These are phyloP conservation scores for Setomelanomma holmii DNA, from an alignment of 2,329 filamentous ascomycete genomes.

Conservation along the genomic window DNA sequence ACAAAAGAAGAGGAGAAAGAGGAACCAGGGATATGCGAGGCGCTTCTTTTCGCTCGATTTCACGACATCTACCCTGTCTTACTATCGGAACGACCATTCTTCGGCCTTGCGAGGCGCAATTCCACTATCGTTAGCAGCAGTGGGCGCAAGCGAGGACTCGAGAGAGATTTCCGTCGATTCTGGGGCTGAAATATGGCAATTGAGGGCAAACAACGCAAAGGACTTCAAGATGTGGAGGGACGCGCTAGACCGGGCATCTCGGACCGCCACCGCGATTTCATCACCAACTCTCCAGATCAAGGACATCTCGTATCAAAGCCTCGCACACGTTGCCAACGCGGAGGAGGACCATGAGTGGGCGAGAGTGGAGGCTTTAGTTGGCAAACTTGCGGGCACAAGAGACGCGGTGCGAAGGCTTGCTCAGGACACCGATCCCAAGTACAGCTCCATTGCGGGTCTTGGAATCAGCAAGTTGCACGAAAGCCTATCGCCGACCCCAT, in stretches of 20 bases:
- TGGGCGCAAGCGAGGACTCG: slow-evolving; percentile 85
- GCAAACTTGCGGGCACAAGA: slow-evolving; percentile 83
- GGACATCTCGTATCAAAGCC: slow-evolving; percentile 27
- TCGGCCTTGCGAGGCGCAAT: slow-evolving; percentile 92
- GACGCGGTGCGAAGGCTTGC: slow-evolving; percentile 88
- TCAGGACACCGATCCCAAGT: slow-evolving; percentile 78
- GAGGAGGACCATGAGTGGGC: slow-evolving; percentile 85
- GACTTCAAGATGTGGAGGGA: slow-evolving; percentile 89
- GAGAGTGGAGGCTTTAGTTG: slow-evolving; percentile 83
- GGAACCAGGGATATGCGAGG: slow-evolving; percentile 89
- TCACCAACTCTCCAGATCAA: slow-evolving; percentile 40
- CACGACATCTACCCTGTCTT: slow-evolving; percentile 90
- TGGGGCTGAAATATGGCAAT: slow-evolving; percentile 95
- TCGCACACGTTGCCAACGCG: slow-evolving; percentile 27
- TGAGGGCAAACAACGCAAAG: slow-evolving; percentile 79
- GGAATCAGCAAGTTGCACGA: slow-evolving; percentile 39
- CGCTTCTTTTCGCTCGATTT: slow-evolving; percentile 97
- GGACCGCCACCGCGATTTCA: slow-evolving; percentile 49
- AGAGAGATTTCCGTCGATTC: slow-evolving; percentile 97
- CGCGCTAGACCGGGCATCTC: slow-evolving; percentile 83
- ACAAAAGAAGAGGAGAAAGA: slow-evolving; percentile 89
- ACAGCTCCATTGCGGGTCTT: slow-evolving; percentile 48
- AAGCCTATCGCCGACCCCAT: slow-evolving; percentile 48
- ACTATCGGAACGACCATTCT: slow-evolving; percentile 94
- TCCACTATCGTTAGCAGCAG: slow-evolving; percentile 86